These are phyloP conservation scores for Plasmodium inui DNA, from an alignment of 169 alveolate species.

Conservation along the genomic window DNA sequence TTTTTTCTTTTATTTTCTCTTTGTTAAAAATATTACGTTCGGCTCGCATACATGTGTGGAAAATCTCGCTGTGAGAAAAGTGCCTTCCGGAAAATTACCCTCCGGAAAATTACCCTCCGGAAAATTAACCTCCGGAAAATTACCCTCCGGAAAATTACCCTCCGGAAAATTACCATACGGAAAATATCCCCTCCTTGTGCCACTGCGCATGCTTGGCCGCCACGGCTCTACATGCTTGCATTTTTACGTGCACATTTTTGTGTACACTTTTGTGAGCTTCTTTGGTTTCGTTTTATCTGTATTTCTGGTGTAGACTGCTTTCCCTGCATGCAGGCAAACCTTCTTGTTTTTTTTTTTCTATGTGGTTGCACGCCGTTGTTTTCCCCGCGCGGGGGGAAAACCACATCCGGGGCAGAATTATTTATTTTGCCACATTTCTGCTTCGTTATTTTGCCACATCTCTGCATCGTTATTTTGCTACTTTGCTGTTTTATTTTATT, in stretches of 20 bases:
- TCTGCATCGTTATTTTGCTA: not conserved
- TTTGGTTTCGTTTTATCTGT: not conserved
- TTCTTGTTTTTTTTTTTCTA: not conserved
- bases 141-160: no score
- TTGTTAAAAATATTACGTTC: not conserved
- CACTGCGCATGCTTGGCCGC: not conserved
- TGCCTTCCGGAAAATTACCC: not conserved
- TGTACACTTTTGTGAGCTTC: not conserved
- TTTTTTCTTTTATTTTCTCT: not conserved
- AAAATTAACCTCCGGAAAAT: no score
- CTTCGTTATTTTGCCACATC: not conserved
- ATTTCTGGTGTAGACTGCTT: not conserved
- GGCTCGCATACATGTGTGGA: not conserved
- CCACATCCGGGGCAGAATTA: not conserved
- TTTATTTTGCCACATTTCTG: not conserved
- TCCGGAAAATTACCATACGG: no score
- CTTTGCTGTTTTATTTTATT: not conserved
- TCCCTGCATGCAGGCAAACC: not conserved
- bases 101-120: no score
- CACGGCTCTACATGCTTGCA: not conserved
- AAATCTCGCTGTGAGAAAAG: not conserved
- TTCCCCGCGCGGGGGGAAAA: not conserved
- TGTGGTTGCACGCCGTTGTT: slow-evolving; percentile 3
- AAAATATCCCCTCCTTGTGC: not conserved
- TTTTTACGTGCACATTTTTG: not conserved